phyloP scores from a whole-genome alignment of 768 basidiomycete species.

The Pilatotrama ljubarskyi region DNA sequence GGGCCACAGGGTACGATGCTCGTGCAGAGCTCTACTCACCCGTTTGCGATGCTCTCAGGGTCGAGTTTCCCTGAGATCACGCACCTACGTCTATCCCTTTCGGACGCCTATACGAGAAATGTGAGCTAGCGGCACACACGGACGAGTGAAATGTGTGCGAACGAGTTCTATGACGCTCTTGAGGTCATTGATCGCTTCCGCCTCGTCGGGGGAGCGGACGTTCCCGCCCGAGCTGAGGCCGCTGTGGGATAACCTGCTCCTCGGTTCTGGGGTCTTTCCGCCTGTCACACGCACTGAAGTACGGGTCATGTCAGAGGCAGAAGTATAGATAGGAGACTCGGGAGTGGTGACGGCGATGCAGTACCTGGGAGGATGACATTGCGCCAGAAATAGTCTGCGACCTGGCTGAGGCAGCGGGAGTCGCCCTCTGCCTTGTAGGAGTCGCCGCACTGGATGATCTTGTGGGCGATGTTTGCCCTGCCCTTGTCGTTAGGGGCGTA shows the following conservation, averaged over 20 bases:
- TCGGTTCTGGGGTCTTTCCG: slow-evolving; percentile 15
- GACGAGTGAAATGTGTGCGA: background rate
- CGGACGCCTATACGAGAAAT: background rate
- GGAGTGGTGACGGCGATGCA: background rate
- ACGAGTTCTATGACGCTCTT: slow-evolving; percentile 11
- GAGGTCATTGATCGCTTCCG: slow-evolving; percentile 10
- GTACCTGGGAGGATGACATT: slow-evolving; percentile 15
- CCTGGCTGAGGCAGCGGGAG: slow-evolving; percentile 3
- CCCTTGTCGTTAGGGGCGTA: slow-evolving; percentile 15
- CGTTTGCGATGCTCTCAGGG: slow-evolving; percentile 10
- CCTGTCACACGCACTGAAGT: slow-evolving; percentile 13
- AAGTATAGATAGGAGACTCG: background rate
- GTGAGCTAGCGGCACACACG: background rate
- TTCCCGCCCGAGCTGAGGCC: slow-evolving; percentile 7
- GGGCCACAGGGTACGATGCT: background rate
- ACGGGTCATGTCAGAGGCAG: background rate
- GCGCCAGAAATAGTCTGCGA: slow-evolving; percentile 19
- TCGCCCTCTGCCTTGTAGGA: slow-evolving; percentile 9
- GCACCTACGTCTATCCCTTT: slow-evolving; percentile 10
- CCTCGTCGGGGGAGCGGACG: slow-evolving; percentile 6
- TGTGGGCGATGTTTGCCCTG: slow-evolving; percentile 9
- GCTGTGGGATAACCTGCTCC: slow-evolving; percentile 11
- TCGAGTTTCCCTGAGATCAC: slow-evolving; percentile 15
- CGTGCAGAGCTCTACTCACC: background rate
- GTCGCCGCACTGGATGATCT: slow-evolving; percentile 11